Evolutionary conservation across 2,329 filamentous ascomycete genomes (phyloP).

Genomic region (Claviceps cyperi): DNA sequence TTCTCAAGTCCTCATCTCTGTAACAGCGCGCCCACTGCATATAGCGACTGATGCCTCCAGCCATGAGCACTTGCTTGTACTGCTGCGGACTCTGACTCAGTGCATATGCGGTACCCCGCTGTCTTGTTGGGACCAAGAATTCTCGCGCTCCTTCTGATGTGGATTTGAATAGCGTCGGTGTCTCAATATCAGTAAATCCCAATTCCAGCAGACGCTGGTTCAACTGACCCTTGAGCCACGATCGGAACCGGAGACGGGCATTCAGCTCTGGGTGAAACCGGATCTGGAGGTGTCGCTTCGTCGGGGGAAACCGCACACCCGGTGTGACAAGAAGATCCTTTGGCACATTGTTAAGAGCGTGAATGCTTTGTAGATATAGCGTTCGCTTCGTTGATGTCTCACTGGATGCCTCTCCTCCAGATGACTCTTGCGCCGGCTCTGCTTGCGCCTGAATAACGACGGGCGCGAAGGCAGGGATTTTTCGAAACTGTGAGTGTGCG

Average conservation of each 20-base stretch:
- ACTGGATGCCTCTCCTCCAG: conserved; percentile 10
- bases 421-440: conserved; percentile 11
- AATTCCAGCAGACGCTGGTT: conserved; percentile 39
- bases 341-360: conserved; percentile 20
- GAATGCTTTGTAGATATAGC: conserved; percentile 45
- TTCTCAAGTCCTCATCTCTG: conserved; percentile 82
- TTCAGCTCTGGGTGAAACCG: conserved; percentile 56
- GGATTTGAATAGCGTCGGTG: conserved; percentile 89
- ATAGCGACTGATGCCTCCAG: conserved; percentile 67
- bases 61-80: conserved; percentile 97
- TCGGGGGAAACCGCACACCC: conserved; percentile 58
- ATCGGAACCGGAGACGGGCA: conserved; percentile 56
- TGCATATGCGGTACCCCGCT: conserved; percentile 66
- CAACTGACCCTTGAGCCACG: conserved; percentile 37
- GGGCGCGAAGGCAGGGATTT: conserved; percentile 35
- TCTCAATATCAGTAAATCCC: conserved; percentile 70
- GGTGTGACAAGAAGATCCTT: conserved; percentile 62
- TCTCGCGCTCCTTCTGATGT: conserved; percentile 91
- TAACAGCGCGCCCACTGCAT: conserved; percentile 93
- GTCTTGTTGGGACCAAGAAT: conserved; percentile 80
- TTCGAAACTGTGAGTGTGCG: conserved; percentile 27
- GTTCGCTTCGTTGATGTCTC: conserved; percentile 31
- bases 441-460: conserved; percentile 32
- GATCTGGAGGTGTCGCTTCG: conserved; percentile 71
- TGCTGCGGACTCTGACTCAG: conserved; percentile 94